Evolutionary conservation across 768 basidiomycete species (phyloP).

Genomic region (Daedaleopsis sinensis): DNA sequence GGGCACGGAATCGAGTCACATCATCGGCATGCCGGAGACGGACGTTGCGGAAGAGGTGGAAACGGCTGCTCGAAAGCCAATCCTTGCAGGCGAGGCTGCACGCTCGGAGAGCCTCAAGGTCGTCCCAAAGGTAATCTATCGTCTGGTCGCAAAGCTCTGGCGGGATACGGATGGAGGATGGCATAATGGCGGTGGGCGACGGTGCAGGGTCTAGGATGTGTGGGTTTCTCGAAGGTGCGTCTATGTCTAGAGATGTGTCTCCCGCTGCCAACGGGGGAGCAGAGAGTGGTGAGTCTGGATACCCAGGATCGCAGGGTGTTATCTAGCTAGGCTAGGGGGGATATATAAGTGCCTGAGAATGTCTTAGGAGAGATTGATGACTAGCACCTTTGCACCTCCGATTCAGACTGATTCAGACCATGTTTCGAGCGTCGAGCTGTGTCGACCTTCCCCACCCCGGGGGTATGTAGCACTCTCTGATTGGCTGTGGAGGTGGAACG

Average conservation of each 20-base stretch:
- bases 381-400: background rate
- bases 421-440: conserved; percentile 5
- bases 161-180: conserved; percentile 17
- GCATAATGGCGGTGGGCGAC: background rate
- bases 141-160: conserved; percentile 32
- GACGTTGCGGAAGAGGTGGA: conserved; percentile 32
- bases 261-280: background rate
- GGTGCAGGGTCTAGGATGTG: background rate
- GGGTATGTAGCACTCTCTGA: conserved; percentile 3
- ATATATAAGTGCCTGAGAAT: conserved; percentile 16
- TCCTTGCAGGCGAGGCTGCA: conserved; percentile 29
- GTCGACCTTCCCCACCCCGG: conserved; percentile 4
- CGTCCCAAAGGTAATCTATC: conserved; percentile 34
- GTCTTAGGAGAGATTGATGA: conserved; percentile 6
- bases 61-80: conserved; percentile 28
- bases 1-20: conserved; percentile 19
- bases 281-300: background rate
- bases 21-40: conserved; percentile 24
- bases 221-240: background rate
- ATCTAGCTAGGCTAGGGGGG: background rate
- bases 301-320: background rate
- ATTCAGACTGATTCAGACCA: background rate
- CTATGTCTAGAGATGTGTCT: background rate
- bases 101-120: conserved; percentile 25
- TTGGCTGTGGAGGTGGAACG: too few species aligned